Base-by-base conservation (phyloP, 2,329 filamentous ascomycete species). In the Aspergillus sergii region DNA sequence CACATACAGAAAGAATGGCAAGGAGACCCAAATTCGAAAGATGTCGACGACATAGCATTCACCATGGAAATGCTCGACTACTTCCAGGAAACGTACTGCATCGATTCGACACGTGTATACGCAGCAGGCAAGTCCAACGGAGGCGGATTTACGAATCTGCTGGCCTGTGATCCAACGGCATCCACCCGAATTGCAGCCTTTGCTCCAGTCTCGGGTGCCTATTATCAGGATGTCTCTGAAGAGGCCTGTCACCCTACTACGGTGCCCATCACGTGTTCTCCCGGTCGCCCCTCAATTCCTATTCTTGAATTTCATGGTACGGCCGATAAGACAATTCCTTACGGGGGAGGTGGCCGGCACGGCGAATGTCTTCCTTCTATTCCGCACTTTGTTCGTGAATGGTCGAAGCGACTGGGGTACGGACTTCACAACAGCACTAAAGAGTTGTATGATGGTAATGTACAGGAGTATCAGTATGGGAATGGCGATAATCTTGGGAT, bases 101-200 rank as follows among this genome's bases (percentile, higher is more conserved):
- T 85, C 64, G 80, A 85, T 63, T 64, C 72, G 1, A 67, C 69
- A 5, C 78, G 77, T 10, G 73, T 85, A 50, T 85, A 83, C 64
- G 78, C 78, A 14, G 77, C 78, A 1, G 83, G 82, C 53, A 86
- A 87, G 67, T 86, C 79, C 67, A 86, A 87, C 55, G 85, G 84
- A 7, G 86, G 83, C 2, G 85, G 81, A 12, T 82, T 83, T 28
- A 80, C 80, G 3, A 79, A 79, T 26, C 68, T 79, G 1, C 77
- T 85, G 6, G 83, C 84, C 4, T 86, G 83, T 71, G 75, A 82
- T 36, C 68, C 78, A 3, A 72, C 73, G 10, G 75, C 79, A 4
- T 80, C 80, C 5, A 69, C 69, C 5, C 74, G 73, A 6, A 81
- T 86, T 58, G 83, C 83, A 8, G 83, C 83, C 1, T 85, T 86